phyloP scores from a whole-genome alignment of 2,329 filamentous ascomycete genomes.

The Talaromyces atroroseus region DNA sequence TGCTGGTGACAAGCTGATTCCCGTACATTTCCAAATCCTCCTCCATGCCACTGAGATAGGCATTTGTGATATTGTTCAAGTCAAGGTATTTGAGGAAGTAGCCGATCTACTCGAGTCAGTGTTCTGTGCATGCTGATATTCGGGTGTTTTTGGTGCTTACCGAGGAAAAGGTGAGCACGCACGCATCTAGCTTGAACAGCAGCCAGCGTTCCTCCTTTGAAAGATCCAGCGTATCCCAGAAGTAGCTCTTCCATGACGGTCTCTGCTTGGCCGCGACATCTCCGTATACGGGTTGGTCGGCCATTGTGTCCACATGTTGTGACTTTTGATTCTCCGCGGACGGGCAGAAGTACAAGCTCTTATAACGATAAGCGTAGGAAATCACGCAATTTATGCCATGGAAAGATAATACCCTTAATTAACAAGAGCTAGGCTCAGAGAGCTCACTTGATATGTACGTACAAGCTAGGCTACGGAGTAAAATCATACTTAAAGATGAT shows the following conservation, averaged over 20 bases:
- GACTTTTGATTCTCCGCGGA: no score
- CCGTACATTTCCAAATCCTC: constrained; percentile 32
- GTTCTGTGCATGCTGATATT: neutral
- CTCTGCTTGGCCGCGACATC: neutral
- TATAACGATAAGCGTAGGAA: no score
- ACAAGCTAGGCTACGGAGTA: no score
- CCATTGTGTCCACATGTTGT: no score
- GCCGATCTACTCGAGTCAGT: neutral
- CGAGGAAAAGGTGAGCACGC: constrained; percentile 24
- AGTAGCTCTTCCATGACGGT: constrained; percentile 12
- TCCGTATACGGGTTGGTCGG: neutral
- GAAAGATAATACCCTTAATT: no score
- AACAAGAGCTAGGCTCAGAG: no score
- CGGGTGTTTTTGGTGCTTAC: constrained; percentile 14
- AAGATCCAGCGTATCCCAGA: constrained; percentile 22
- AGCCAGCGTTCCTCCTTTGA: constrained; percentile 22
- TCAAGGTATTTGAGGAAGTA: constrained; percentile 34
- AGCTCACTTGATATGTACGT: no score
- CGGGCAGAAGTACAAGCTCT: no score
- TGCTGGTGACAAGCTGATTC: constrained; percentile 34
- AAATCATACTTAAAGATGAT: no score
- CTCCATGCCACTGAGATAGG: constrained; percentile 35
- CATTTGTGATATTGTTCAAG: constrained; percentile 40
- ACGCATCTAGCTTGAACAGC: constrained; percentile 26
- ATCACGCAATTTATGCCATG: no score